Percentiles rank a stretch among this genome's conserved stretches.
phyloP scores from a whole-genome alignment of 2,329 filamentous ascomycete species.

The Fusarium piperis region DNA sequence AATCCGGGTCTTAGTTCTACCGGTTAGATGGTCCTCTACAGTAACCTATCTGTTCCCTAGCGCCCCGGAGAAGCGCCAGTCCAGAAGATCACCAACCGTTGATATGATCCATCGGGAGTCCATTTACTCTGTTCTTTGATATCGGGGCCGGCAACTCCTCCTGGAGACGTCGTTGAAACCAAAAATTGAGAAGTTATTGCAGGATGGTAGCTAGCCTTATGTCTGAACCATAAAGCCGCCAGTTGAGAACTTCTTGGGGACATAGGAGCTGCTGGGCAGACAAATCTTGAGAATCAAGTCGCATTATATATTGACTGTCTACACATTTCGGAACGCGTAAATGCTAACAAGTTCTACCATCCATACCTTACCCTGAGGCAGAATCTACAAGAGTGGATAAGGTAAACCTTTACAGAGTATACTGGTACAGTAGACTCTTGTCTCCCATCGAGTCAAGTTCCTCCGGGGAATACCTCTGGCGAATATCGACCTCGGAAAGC shows the following conservation, averaged over 20 bases:
- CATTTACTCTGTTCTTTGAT: too few species aligned
- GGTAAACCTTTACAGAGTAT: slow-evolving; percentile 11
- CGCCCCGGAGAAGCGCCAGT: too few species aligned
- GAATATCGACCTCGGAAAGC: slow-evolving; percentile 8
- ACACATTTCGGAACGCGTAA: not conserved
- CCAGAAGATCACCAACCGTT: too few species aligned
- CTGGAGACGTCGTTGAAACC: too few species aligned
- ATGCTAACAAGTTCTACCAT: not conserved
- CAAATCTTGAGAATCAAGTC: not conserved
- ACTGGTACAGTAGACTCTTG: slow-evolving; percentile 25
- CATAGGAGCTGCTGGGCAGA: not conserved
- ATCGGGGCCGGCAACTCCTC: too few species aligned
- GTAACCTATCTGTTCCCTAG: too few species aligned
- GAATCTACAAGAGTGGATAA: not conserved
- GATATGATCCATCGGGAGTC: too few species aligned
- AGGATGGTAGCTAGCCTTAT: too few species aligned
- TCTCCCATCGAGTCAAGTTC: slow-evolving; percentile 31
- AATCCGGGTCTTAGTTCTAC: too few species aligned
- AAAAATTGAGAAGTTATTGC: too few species aligned
- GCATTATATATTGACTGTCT: not conserved
- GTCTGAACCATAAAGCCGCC: not conserved
- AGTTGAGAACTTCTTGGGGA: not conserved
- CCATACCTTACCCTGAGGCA: not conserved
- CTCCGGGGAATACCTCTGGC: slow-evolving; percentile 22
- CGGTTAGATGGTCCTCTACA: too few species aligned